A percentile compares a stretch with the other conserved stretches of the same genome.
Evolutionary conservation across 371 early-diverging fungal genomes (phyloP).

Genomic region (Mucor indicus): DNA sequence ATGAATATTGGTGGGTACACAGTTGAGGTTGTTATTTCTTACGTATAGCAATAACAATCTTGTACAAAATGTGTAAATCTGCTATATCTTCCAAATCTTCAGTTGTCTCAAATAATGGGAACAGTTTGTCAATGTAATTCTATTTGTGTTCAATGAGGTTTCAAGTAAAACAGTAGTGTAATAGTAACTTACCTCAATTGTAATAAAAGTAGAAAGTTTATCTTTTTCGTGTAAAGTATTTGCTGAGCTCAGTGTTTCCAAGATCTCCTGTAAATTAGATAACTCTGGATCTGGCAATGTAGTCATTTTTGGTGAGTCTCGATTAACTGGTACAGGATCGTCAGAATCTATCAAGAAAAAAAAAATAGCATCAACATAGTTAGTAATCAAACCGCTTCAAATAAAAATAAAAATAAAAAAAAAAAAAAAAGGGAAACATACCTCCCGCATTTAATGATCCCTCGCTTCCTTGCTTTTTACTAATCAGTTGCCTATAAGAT

Average conservation of each 20-base stretch:
- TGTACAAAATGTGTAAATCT: constrained; percentile 70
- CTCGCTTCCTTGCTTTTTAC: constrained; percentile 14
- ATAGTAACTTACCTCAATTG: constrained; percentile 38
- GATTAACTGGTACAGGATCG: background rate
- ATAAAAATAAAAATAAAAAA: too few species aligned
- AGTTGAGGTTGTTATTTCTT: constrained; percentile 25
- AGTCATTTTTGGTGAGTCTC: constrained; percentile 2
- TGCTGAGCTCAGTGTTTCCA: constrained; percentile 45
- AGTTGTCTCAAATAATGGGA: constrained; percentile 68
- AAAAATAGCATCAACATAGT: too few species aligned
- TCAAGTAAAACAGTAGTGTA: background rate
- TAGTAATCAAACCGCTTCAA: too few species aligned
- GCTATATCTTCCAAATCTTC: constrained; percentile 81
- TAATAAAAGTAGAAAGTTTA: constrained; percentile 43
- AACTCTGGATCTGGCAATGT: constrained; percentile 60
- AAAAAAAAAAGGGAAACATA: background rate
- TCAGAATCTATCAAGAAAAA: too few species aligned
- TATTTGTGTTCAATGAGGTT: constrained; percentile 15
- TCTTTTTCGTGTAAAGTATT: constrained; percentile 49
- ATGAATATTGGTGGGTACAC: background rate
- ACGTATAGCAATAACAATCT: constrained; percentile 73
- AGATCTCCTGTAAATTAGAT: constrained; percentile 64
- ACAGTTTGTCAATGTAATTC: constrained; percentile 72
- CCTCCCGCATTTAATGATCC: constrained; percentile 4
- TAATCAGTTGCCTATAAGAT: constrained; percentile 5